A percentile compares a stretch with the other conserved stretches of the same genome.
phyloP scores from a whole-genome alignment of 2,329 filamentous ascomycete species.

The Dothideomycetidae sp. region DNA sequence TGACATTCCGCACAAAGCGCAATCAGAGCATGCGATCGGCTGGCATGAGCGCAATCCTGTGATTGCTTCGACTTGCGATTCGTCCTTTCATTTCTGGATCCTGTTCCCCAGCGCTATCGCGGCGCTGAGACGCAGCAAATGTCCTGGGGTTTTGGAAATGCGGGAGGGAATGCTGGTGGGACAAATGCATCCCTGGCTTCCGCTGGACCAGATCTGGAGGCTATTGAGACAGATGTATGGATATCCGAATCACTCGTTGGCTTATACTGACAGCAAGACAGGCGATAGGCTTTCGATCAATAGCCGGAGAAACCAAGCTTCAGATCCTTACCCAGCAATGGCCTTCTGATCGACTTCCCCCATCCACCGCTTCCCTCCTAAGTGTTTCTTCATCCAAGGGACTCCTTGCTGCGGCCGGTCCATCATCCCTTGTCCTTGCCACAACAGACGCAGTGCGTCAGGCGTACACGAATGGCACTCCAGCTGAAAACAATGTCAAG shows the following conservation, averaged over 20 bases:
- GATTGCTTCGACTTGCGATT: conserved; percentile 5
- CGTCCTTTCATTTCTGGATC: too few species aligned
- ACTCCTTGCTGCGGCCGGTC: conserved; percentile 74
- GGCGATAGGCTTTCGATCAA: conserved; percentile 64
- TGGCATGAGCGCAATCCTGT: background rate
- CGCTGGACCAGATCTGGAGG: conserved; percentile 53
- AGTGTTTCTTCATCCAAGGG: conserved; percentile 68
- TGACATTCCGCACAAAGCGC: too few species aligned
- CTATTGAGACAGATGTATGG: conserved; percentile 64
- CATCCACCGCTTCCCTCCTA: conserved; percentile 66
- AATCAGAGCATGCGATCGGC: too few species aligned
- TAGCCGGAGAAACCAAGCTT: conserved; percentile 70
- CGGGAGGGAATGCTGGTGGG: conserved; percentile 27
- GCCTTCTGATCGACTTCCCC: conserved; percentile 53
- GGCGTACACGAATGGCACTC: conserved; percentile 40
- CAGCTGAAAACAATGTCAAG: conserved; percentile 48
- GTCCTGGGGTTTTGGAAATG: conserved; percentile 49
- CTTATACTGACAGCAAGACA: too few species aligned
- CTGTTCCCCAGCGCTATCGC: too few species aligned
- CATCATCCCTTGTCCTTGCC: conserved; percentile 61
- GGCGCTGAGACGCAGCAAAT: too few species aligned
- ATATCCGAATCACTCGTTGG: conserved; percentile 6
- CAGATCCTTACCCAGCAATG: conserved; percentile 65
- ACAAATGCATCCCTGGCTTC: conserved; percentile 24
- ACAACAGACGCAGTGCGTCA: conserved; percentile 65